Evolutionary conservation across 2,329 filamentous ascomycete genomes (phyloP).

Genomic region (Rhinocladiella mackenziei): DNA sequence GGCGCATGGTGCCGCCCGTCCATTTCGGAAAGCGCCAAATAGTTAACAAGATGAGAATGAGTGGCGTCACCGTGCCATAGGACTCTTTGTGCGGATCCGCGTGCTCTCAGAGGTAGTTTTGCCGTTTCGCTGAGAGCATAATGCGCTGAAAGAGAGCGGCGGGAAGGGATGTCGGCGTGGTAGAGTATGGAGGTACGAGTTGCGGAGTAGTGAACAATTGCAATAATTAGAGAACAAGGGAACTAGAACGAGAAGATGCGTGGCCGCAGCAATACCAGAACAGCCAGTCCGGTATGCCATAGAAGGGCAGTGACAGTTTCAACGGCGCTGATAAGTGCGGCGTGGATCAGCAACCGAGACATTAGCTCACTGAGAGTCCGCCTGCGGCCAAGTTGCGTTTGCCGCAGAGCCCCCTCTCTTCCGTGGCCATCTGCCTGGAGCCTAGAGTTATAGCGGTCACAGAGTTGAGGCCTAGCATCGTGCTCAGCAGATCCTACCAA

Average conservation of each 20-base stretch:
- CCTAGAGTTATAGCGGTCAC: constrained; percentile 1
- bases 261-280: constrained; percentile 15
- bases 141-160: background rate
- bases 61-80: constrained; percentile 11
- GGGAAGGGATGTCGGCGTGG: constrained; percentile 11
- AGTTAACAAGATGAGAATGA: constrained; percentile 7
- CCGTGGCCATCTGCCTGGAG: constrained; percentile 1
- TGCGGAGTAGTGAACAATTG: too few species aligned
- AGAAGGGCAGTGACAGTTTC: too few species aligned
- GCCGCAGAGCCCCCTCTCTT: too few species aligned
- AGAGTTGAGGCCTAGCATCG: too few species aligned
- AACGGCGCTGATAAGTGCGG: too few species aligned
- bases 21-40: constrained; percentile 22
- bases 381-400: too few species aligned
- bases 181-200: too few species aligned
- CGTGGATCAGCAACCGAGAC: constrained; percentile 14
- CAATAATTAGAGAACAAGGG: too few species aligned
- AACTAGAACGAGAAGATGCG: constrained; percentile 7
- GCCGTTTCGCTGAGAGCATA: constrained; percentile 7
- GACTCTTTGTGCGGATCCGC: constrained; percentile 5
- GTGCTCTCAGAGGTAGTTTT: too few species aligned
- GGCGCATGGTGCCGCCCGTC: constrained; percentile 27
- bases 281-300: background rate
- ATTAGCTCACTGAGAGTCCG: too few species aligned
- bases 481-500: too few species aligned